These are phyloP conservation scores for Fusarium graminum DNA, from an alignment of 2,329 filamentous ascomycete genomes.

Conservation along the genomic window DNA sequence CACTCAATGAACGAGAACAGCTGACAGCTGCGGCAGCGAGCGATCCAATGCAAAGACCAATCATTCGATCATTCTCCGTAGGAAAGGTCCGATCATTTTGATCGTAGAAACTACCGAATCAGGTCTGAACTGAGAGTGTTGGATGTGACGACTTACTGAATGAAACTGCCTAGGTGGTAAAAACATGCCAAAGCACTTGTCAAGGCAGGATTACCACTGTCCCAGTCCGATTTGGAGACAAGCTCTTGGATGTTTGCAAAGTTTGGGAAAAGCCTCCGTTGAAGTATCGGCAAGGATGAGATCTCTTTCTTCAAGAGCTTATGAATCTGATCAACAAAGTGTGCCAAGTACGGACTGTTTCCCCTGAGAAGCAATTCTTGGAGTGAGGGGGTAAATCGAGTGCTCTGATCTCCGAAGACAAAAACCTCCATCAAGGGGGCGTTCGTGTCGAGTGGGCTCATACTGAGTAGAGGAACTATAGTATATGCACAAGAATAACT, in stretches of 20 bases:
- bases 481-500: not conserved
- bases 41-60: constrained; percentile 47
- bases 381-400: constrained; percentile 42
- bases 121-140: not conserved
- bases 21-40: constrained; percentile 47
- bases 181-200: constrained; percentile 41
- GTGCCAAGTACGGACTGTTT: constrained; percentile 42
- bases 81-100: constrained; percentile 39
- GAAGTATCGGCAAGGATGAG: constrained; percentile 25
- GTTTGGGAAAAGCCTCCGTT: constrained; percentile 44
- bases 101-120: constrained; percentile 28
- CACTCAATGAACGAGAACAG: constrained; percentile 42
- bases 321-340: constrained; percentile 46
- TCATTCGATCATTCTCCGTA: constrained; percentile 12
- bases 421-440: constrained; percentile 24
- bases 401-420: constrained; percentile 47
- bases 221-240: constrained; percentile 38
- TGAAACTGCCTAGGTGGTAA: constrained; percentile 46
- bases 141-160: constrained; percentile 34
- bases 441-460: constrained; percentile 12
- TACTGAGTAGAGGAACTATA: constrained; percentile 5
- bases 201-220: constrained; percentile 33
- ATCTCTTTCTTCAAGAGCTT: constrained; percentile 43
- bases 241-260: constrained; percentile 50
- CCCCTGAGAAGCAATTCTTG: constrained; percentile 39